Evolutionary conservation across 2,329 filamentous ascomycete genomes (phyloP), one percentile per base, ranked within the genome.

Genomic region (Arthrinium phaeospermum): DNA sequence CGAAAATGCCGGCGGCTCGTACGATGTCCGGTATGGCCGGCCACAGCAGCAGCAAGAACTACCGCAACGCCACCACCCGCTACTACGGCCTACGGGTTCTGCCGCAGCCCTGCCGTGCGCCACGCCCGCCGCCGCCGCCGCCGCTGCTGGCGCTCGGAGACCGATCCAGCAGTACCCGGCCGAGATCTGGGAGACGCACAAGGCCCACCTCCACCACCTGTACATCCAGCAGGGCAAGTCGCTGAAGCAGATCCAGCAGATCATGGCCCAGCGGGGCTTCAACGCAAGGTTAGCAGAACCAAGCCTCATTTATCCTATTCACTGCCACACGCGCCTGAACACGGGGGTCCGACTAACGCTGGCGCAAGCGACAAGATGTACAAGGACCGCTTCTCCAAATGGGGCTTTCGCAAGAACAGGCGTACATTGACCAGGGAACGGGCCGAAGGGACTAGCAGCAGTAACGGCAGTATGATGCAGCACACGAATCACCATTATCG

Each of bases 361-460:
- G 57, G 57, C 34, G 57, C 57, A 64, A 64, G 57, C 57, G 57
- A 64, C 57, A 64, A 64, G 57, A 64, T 64, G 57, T 64, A 64
- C 57, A 64, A 64, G 57, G 57, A 64, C 34, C 57, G 57, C 34
- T 64, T 64, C 22, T 64, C 57, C 10, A 64, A 64, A 64, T 64
- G 57, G 57, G 57, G 57, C 10, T 64, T 64, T 41, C 57, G 57
- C 34, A 64, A 64, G 22, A 64, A 64, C 19, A 41, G 57, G 10
- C 57, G 57, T 19, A 19, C 34, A 37, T 22, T 41, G 57, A 41
- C 34, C 19, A 64, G 57, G 19, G 57, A 64, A 13, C 41, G n/a
- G 19, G 19, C 34, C 8, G 57, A 64, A n/a, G 22, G 37, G 37
- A 34, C 57, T 19, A 61, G 0, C 27, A 24, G 4, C 27, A 34